Evolutionary conservation across 2,329 filamentous ascomycete genomes (phyloP).

Genomic region (Botrytis porri): DNA sequence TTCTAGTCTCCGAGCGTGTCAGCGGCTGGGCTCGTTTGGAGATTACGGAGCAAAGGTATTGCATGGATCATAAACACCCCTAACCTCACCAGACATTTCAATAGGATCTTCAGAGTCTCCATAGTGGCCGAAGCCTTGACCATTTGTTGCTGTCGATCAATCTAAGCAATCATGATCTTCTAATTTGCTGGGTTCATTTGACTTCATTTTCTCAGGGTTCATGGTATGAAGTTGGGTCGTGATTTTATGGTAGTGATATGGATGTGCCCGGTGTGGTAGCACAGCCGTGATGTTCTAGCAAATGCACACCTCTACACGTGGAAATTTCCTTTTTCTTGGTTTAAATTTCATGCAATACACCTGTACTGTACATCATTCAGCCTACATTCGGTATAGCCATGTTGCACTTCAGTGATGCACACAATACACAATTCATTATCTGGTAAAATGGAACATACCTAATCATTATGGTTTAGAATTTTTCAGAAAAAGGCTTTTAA

Average conservation of each 20-base stretch:
- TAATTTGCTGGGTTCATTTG: neutral
- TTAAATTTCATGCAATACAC: constrained; percentile 15
- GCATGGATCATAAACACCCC: constrained; percentile 16
- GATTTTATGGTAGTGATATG: constrained; percentile 4
- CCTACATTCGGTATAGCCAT: constrained; percentile 8
- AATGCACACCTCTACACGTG: constrained; percentile 17
- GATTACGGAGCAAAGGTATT: constrained; percentile 4
- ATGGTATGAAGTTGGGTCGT: constrained; percentile 19
- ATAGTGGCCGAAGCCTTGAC: constrained; percentile 19
- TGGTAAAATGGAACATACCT: constrained; percentile 9
- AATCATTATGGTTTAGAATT: neutral
- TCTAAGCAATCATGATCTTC: constrained; percentile 17
- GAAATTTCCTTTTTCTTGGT: constrained; percentile 13
- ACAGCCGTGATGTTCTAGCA: constrained; percentile 16
- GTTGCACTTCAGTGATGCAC: constrained; percentile 8
- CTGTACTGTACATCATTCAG: constrained; percentile 15
- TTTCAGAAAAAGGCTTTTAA: neutral
- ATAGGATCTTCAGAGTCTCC: constrained; percentile 19
- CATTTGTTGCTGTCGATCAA: constrained; percentile 20
- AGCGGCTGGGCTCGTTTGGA: constrained; percentile 8
- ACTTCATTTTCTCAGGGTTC: constrained; percentile 4
- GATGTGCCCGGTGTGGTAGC: constrained; percentile 15
- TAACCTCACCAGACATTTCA: constrained; percentile 11
- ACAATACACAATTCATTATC: neutral
- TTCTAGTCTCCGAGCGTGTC: constrained; percentile 13